Percentiles rank a stretch among this genome's conserved stretches.
These are phyloP conservation scores for Starmerella gropengiesseri DNA, from an alignment of 805 yeast genomes.

Conservation along the genomic window DNA sequence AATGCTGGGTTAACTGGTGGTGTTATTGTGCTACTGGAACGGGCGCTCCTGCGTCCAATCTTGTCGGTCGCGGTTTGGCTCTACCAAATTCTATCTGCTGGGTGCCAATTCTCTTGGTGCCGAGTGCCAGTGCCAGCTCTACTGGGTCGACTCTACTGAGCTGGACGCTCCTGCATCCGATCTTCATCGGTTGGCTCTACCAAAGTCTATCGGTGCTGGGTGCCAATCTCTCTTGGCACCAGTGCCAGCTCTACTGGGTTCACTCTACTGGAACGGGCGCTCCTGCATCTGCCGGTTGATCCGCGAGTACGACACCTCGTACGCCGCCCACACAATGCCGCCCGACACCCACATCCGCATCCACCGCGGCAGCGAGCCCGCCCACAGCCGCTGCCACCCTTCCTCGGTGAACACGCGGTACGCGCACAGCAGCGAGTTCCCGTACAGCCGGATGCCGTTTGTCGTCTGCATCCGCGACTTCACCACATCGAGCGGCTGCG, in stretches of 20 bases:
- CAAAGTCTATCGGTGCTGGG: neutral
- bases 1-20: too few species aligned
- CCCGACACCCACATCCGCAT: constrained; percentile 62
- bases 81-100: too few species aligned
- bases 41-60: too few species aligned
- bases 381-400: constrained; percentile 32
- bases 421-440: constrained; percentile 30
- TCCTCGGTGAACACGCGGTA: constrained; percentile 32
- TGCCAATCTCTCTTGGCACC: too few species aligned
- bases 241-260: too few species aligned
- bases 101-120: too few species aligned
- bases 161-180: too few species aligned
- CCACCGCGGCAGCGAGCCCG: constrained; percentile 44
- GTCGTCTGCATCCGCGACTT: constrained; percentile 78
- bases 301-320: constrained; percentile 30
- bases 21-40: too few species aligned
- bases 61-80: too few species aligned
- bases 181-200: too few species aligned
- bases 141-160: too few species aligned
- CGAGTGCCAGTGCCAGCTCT: too few species aligned
- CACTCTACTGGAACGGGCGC: constrained; percentile 18
- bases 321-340: constrained; percentile 54
- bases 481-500: constrained; percentile 83
- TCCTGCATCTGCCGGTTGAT: constrained; percentile 18
- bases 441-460: constrained; percentile 30